Evolutionary conservation across 805 yeast species (phyloP).

Genomic region (Wickerhamiella dianesei): DNA sequence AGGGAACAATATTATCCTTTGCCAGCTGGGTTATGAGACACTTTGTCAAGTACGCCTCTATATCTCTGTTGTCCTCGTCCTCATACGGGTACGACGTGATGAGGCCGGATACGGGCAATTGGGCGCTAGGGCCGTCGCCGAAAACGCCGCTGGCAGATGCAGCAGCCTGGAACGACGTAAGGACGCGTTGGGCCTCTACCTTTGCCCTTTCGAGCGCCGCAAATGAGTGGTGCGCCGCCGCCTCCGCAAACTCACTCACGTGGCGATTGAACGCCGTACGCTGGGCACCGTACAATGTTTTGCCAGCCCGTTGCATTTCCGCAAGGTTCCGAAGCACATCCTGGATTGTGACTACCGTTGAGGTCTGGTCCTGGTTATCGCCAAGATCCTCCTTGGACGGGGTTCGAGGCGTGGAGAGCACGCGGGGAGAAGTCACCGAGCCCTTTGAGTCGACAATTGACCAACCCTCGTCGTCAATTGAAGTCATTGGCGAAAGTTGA

Average conservation of each 20-base stretch:
- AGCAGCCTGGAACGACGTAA: neutral
- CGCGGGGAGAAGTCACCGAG: neutral
- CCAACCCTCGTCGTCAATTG: constrained; percentile 1
- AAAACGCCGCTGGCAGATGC: neutral
- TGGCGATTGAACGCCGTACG: neutral
- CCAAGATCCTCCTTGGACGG: neutral
- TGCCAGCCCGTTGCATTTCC: constrained; percentile 3
- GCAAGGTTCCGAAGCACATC: neutral
- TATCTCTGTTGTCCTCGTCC: neutral
- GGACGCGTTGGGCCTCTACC: constrained; percentile 4
- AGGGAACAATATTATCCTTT: neutral
- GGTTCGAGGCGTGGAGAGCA: neutral
- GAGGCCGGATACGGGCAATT: neutral
- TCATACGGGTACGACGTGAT: neutral
- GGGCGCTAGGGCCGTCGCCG: neutral
- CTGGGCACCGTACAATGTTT: neutral
- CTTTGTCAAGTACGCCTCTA: neutral
- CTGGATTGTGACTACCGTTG: neutral
- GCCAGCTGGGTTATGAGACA: neutral
- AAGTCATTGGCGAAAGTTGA: neutral
- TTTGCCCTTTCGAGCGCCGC: constrained; percentile 2
- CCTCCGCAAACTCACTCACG: constrained; percentile 1
- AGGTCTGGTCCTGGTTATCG: neutral
- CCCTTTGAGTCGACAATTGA: neutral
- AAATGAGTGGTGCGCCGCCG: constrained; percentile 2